A percentile compares a stretch with the other conserved stretches of the same genome.
These are phyloP conservation scores for Leccinum fallax DNA, from an alignment of 1,284 basidiomycete species.

Conservation along the genomic window DNA sequence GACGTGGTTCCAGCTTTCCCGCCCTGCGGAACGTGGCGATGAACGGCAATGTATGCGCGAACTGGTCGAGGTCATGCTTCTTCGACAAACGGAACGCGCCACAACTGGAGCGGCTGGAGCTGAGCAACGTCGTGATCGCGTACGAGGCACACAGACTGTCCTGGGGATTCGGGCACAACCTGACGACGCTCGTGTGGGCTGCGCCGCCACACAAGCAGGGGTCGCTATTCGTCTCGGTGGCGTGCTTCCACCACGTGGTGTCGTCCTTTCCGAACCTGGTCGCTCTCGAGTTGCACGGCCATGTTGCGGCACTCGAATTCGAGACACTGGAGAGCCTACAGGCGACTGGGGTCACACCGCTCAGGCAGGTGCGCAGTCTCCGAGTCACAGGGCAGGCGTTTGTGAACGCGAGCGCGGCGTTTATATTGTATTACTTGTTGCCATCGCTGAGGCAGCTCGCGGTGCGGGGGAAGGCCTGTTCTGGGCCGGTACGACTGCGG, in stretches of 20 bases:
- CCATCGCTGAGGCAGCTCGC: conserved; percentile 14
- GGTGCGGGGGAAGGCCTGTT: conserved; percentile 17
- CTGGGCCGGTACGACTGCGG: conserved; percentile 11
- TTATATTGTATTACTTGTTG: conserved; percentile 19
- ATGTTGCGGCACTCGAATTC: conserved; percentile 17
- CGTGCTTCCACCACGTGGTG: conserved; percentile 22
- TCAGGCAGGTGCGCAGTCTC: conserved; percentile 18
- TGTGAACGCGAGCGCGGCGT: conserved; percentile 15
- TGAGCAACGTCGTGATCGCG: conserved; percentile 22
- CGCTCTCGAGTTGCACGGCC: conserved; percentile 20
- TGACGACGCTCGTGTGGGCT: conserved; percentile 28
- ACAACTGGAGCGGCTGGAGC: conserved; percentile 15
- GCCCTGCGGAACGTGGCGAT: conserved; percentile 10
- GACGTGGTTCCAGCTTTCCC: conserved; percentile 13
- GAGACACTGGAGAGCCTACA: conserved; percentile 6
- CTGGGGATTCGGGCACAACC: conserved; percentile 15
- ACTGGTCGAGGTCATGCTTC: conserved; percentile 23
- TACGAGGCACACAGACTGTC: conserved; percentile 6
- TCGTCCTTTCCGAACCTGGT: conserved; percentile 25
- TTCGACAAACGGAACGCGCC: conserved; percentile 23
- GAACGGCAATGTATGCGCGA: conserved; percentile 21
- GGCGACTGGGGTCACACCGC: conserved; percentile 7
- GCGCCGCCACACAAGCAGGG: conserved; percentile 14
- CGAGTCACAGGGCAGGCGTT: conserved; percentile 17
- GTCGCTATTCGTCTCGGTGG: conserved; percentile 17